These are phyloP conservation scores for Candida yuanshanica DNA, from an alignment of 805 yeast genomes.

Conservation along the genomic window DNA sequence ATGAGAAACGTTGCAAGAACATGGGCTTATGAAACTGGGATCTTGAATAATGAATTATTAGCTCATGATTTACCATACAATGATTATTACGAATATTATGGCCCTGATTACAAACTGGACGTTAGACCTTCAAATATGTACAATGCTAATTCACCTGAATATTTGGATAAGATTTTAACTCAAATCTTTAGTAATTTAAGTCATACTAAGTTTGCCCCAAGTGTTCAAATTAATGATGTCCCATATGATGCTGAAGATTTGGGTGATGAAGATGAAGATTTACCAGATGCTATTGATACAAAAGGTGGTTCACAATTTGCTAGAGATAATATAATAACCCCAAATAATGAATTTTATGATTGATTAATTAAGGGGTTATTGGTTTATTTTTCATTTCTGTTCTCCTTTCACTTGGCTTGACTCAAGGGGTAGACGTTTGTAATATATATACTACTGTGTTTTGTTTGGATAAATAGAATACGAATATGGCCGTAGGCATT, in stretches of 20 bases:
- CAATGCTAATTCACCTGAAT: conserved; percentile 11
- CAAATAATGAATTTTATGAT: conserved; percentile 66
- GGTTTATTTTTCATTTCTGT: too few relatives aligned
- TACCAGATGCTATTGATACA: conserved; percentile 74
- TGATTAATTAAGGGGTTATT: not conserved
- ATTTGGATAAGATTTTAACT: conserved; percentile 7
- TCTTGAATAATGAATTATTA: conserved; percentile 62
- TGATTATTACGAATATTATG: conserved; percentile 57
- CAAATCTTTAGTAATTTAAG: conserved; percentile 45
- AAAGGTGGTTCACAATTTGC: conserved; percentile 87
- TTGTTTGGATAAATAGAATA: not conserved
- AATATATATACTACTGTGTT: not conserved
- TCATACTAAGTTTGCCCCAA: conserved; percentile 79
- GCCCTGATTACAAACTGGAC: conserved; percentile 73
- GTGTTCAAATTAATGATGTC: conserved; percentile 85
- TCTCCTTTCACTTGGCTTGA: not conserved
- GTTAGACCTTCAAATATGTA: conserved; percentile 54
- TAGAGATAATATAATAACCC: conserved; percentile 66
- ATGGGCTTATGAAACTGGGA: conserved; percentile 93
- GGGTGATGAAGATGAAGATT: conserved; percentile 41
- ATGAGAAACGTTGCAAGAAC: conserved; percentile 91
- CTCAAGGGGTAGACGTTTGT: not conserved
- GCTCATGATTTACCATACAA: conserved; percentile 51
- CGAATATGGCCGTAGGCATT: too few relatives aligned
- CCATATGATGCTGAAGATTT: conserved; percentile 54